phyloP scores from a whole-genome alignment of 116 monocot species.

The Dioscorea cayenensis region DNA sequence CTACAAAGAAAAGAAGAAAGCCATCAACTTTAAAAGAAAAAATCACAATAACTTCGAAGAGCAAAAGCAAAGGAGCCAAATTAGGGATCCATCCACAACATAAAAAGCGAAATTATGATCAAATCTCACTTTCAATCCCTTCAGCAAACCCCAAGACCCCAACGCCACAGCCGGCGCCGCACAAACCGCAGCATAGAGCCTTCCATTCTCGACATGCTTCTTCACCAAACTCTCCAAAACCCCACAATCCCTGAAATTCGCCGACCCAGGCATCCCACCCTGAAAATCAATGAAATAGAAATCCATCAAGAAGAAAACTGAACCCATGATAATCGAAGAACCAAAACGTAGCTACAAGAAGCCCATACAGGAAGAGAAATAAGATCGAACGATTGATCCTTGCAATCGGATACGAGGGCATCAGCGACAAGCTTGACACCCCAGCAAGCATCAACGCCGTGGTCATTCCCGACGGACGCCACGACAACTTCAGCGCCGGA shows the following conservation, averaged over 20 bases:
- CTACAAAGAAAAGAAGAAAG: slow-evolving; percentile 18
- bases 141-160: slow-evolving; percentile 87
- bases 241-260: slow-evolving; percentile 54
- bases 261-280: slow-evolving; percentile 79
- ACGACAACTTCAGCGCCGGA: slow-evolving; percentile 76
- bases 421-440: slow-evolving; percentile 86
- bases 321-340: not conserved
- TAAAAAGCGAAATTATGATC: not conserved
- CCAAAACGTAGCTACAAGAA: not conserved
- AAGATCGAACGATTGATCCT: slow-evolving; percentile 61
- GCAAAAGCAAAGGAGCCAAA: not conserved
- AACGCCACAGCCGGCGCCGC: slow-evolving; percentile 78
- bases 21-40: not conserved
- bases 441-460: slow-evolving; percentile 52
- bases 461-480: slow-evolving; percentile 54
- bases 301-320: not conserved
- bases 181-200: slow-evolving; percentile 71
- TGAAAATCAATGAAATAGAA: slow-evolving; percentile 12
- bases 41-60: not conserved
- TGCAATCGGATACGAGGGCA: slow-evolving; percentile 50
- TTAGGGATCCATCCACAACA: not conserved
- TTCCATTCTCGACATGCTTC: slow-evolving; percentile 55
- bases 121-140: slow-evolving; percentile 52
- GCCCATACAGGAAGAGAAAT: slow-evolving; percentile 63
- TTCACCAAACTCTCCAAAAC: slow-evolving; percentile 59